Evolutionary conservation across 441 rosid species (phyloP), one percentile per base, ranked within the genome.

Genomic region (Sinapis alba): DNA sequence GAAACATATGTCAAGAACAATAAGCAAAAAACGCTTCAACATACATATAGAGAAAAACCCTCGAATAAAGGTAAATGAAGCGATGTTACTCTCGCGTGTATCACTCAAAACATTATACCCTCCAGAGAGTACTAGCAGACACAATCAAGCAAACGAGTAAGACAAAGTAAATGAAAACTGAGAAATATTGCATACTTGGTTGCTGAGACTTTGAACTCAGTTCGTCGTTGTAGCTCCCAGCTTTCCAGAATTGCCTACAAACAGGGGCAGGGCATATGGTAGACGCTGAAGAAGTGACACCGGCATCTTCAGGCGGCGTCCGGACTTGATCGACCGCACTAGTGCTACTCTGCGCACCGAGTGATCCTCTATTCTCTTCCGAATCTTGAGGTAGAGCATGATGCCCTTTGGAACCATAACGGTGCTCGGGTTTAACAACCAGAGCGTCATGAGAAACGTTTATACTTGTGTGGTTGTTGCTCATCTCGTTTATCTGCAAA

Each of bases 221-320:
- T 26, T 81, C 86, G 63, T 83, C 87, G 9, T 68, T 76, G 7
- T 94, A 94, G 73, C 50, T 84, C 65, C 98, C 98, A 76, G 98
- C 91, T 81, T 88, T 94, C 98, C 98, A 94, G 72, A 94, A 94
- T 73, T 92, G 98, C 41, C 96, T 86, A 86, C 91, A 87, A 71
- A 92, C 73, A 65, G 97, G 98, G 0, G 95, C 93, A n/a, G 94
- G 84, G 38, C 86, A 84, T 41, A 85, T 78, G 34, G 81, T 68
- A 47, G 96, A 84, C 6, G 60, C 28, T 2, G 84, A 47, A 21
- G 89, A 86, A 76, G 94, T 89, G 81, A 86, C 86, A 28, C 91
- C 86, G 8, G 87, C 73, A 79, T 90, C 98, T 28, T 94, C 90
- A 69, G 79, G 78, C 3, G 91, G 89, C 47, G 94, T 84, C 59